Evolutionary conservation across 768 basidiomycete species (phyloP).

Genomic region (Trametes gibbosa): DNA sequence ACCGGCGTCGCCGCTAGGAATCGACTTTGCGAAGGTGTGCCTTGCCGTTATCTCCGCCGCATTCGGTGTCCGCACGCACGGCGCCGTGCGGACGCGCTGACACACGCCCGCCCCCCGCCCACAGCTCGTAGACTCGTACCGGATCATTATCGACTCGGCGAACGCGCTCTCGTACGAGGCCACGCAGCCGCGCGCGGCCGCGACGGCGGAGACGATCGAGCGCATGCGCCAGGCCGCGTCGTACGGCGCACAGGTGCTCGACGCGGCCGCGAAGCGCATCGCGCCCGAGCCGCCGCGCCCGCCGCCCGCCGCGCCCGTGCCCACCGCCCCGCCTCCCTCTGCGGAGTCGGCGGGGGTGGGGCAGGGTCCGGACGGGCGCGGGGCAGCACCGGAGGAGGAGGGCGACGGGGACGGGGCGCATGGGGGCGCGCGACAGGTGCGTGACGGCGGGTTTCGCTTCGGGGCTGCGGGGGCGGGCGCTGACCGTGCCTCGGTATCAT

Average conservation of each 20-base stretch:
- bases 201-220: slow-evolving; percentile 37
- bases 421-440: slow-evolving; percentile 26
- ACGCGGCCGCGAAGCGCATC: slow-evolving; percentile 30
- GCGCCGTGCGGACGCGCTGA: not conserved
- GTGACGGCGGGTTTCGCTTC: slow-evolving; percentile 3
- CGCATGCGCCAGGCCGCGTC: slow-evolving; percentile 45
- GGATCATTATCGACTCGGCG: slow-evolving; percentile 41
- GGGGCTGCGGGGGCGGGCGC: not conserved
- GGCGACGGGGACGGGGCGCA: not conserved
- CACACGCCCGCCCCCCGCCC: not conserved
- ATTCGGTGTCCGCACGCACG: too few relatives aligned
- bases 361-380: too few relatives aligned
- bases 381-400: not conserved
- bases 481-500: not conserved
- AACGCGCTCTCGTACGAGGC: slow-evolving; percentile 29
- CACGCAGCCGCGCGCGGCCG: slow-evolving; percentile 23
- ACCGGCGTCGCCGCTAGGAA: slow-evolving; percentile 25
- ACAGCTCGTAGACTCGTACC: slow-evolving; percentile 46
- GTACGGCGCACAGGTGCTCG: slow-evolving; percentile 43
- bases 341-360: not conserved
- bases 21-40: slow-evolving; percentile 46
- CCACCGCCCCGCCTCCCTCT: not conserved
- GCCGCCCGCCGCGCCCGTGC: not conserved
- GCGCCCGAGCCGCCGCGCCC: slow-evolving; percentile 19
- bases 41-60: not conserved